A percentile compares a stretch with the other conserved stretches of the same genome.
Conservation (phyloP, 2,329 filamentous ascomycete species). For the Monilinia fructigena region DNA sequence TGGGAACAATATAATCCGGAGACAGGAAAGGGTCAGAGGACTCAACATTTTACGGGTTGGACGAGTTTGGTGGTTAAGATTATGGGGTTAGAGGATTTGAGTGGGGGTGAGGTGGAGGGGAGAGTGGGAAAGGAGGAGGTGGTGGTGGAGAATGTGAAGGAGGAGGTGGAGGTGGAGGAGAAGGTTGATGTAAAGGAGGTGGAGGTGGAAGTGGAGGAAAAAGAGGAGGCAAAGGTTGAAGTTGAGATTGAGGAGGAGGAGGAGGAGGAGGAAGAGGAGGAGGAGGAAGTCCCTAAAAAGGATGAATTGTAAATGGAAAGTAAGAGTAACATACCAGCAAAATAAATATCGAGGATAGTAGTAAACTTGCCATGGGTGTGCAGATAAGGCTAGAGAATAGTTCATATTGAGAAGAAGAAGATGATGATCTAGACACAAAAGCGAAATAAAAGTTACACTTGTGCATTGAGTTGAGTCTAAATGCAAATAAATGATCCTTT, state of each 20-base stretch:
- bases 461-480: too few species aligned
- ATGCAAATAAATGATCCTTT: too few species aligned
- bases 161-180: not conserved
- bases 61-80: slow-evolving; percentile 98
- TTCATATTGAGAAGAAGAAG: too few species aligned
- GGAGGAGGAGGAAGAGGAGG: not conserved
- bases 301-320: not conserved
- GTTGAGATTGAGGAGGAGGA: not conserved
- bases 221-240: not conserved
- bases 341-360: too few species aligned
- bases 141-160: not conserved
- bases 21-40: slow-evolving; percentile 88
- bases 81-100: slow-evolving; percentile 81
- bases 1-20: slow-evolving; percentile 99
- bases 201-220: slow-evolving; percentile 27
- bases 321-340: too few species aligned
- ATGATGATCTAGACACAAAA: too few species aligned
- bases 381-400: too few species aligned
- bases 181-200: slow-evolving; percentile 1
- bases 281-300: not conserved
- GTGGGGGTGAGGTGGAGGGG: slow-evolving; percentile 29
- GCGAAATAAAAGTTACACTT: too few species aligned
- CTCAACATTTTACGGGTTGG: slow-evolving; percentile 98
- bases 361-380: too few species aligned
- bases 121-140: not conserved